These are phyloP conservation scores for Pleurotus salmoneostramineus DNA, from an alignment of 768 basidiomycete species.

Conservation along the genomic window DNA sequence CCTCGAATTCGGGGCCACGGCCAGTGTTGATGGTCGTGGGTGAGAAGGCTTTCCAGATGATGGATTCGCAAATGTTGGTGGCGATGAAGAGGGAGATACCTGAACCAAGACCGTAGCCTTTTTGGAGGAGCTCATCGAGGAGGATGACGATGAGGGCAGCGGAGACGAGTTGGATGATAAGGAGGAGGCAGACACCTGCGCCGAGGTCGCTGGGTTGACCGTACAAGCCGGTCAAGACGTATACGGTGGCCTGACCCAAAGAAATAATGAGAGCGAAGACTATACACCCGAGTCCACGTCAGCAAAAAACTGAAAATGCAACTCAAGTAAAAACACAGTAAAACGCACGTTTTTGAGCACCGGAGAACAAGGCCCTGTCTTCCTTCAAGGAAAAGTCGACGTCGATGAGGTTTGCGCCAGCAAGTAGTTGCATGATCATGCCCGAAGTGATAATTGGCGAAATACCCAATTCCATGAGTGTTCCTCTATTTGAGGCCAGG, in stretches of 20 bases:
- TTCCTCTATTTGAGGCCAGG: constrained; percentile 96
- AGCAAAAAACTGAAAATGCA: neutral
- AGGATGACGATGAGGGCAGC: constrained; percentile 96
- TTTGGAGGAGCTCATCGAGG: constrained; percentile 97
- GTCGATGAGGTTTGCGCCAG: constrained; percentile 95
- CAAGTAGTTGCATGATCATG: constrained; percentile 99
- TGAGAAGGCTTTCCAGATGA: constrained; percentile 99
- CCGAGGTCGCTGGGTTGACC: constrained; percentile 92
- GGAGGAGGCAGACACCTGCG: constrained; percentile 92
- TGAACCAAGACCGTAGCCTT: constrained; percentile 97
- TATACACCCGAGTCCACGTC: constrained; percentile 23
- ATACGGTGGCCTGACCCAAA: constrained; percentile 95
- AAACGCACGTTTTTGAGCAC: constrained; percentile 90
- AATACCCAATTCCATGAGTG: constrained; percentile 99
- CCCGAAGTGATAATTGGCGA: constrained; percentile 97
- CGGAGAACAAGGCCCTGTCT: constrained; percentile 92
- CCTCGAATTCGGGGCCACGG: constrained; percentile 97
- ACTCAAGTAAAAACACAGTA: neutral
- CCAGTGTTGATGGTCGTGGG: constrained; percentile 98
- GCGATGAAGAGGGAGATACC: constrained; percentile 99
- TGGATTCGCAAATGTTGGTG: constrained; percentile 99
- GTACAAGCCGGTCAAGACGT: constrained; percentile 95
- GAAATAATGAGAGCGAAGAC: constrained; percentile 97
- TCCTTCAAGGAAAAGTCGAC: constrained; percentile 98
- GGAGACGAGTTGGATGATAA: constrained; percentile 93